Base-by-base conservation (phyloP, 495 filamentous ascomycete species). In the Talaromyces borbonicus region DNA sequence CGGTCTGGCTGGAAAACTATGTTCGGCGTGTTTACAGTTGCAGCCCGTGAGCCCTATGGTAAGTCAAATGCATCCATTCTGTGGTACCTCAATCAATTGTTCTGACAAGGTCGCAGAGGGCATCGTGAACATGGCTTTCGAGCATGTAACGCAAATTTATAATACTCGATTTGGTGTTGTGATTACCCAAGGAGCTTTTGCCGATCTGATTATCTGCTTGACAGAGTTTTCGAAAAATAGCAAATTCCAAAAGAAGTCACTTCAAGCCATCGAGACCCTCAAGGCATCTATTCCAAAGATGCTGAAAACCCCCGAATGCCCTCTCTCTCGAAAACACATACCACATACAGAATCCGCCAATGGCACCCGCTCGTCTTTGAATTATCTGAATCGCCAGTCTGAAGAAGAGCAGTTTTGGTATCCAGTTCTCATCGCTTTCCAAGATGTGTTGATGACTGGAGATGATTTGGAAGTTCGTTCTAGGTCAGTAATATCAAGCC, bases 371-470 rank as follows among this genome's bases (percentile, higher is more conserved):
- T 57, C 61, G 3, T 78, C 74, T 33, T 59, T 71, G 19, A 57
- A 71, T 47, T 70, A 71, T 36, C 68, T 71, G 39, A 74, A 61
- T 29, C 66, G 68, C 39, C 72, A 77, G 44, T 89, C 87, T 0
- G 76, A 92, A 51, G 90, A 97, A 56, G 93, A 97, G 58, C 90
- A 95, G 29, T 99, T 86, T 63, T 99, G 92, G 92, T 97, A 96
- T 52, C 92, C 92, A 0, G 84, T 99, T 23, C 73, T 99, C 9
- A 97, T 97, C 59, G 89, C 93, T 5, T 97, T 97, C 69, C 92
- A 99, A 62, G 92, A 99, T 64, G 89, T 97, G 16, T 70, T 99
- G 16, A 99, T 99, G 92, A 99, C 92, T 23, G 92, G 92, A 2
- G 92, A 97, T 60, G 92, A 99, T 58, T 74, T 99, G n/a, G 92